Evolutionary conservation across 768 basidiomycete species (phyloP), one percentile per base, ranked within the genome.

Genomic region (Lactifluus hygrophoroides): DNA sequence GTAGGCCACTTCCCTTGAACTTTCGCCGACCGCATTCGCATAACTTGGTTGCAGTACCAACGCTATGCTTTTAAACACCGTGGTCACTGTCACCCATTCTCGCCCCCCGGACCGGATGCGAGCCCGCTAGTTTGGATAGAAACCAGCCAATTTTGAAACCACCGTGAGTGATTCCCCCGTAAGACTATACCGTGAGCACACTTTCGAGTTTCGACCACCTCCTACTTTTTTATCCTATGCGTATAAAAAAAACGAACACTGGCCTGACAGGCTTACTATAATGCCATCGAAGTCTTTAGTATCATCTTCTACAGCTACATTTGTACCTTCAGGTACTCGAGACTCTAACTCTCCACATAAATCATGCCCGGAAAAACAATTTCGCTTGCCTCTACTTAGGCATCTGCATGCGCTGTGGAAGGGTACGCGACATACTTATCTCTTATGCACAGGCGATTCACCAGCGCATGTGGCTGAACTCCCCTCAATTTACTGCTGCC

Each of bases 261-360:
- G n/a, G n/a, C n/a, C n/a, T n/a, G 16, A 14, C 23, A 45, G 2
- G 11, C 21, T 21, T 19, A 34, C 4, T n/a, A n/a, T n/a, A 48
- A 58, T 58, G 58, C 52, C 46, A 54, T 54, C 58, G 27, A 59
- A 19, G 38, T 28, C 52, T 34, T 11, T 58, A 38, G n/a, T n/a
- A n/a, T n/a, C n/a, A n/a, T n/a, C n/a, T n/a, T n/a, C n/a, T n/a
- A n/a, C n/a, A n/a, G n/a, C n/a, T n/a, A n/a, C n/a, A n/a, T n/a
- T n/a, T n/a, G n/a, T n/a, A n/a, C n/a, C n/a, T n/a, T n/a, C n/a
- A n/a, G n/a, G n/a, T n/a, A n/a, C n/a, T n/a, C n/a, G n/a, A n/a
- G n/a, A n/a, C n/a, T n/a, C n/a, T n/a, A n/a, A n/a, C n/a, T n/a
- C n/a, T n/a, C n/a, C n/a, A n/a, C n/a, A n/a, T n/a, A n/a, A n/a